Conservation (phyloP, 805 yeast genomes). For the Metschnikowia reukaufii region DNA sequence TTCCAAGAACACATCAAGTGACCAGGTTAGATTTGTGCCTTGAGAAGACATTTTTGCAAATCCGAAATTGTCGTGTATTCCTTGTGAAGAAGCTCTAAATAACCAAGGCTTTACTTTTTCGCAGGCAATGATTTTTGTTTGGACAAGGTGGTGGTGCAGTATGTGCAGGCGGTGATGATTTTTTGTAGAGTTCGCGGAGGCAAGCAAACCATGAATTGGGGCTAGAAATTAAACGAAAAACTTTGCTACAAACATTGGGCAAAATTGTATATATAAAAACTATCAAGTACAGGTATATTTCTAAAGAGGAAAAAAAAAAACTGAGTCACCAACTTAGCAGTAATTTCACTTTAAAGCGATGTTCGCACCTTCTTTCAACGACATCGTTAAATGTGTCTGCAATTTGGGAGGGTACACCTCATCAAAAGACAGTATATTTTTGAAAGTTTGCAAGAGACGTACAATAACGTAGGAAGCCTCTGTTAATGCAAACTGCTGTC, state of each 20-base stretch:
- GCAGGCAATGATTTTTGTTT: slow-evolving; percentile 7
- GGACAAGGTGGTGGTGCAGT: slow-evolving; percentile 2
- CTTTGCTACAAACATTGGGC: too few species aligned
- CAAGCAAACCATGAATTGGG: neutral
- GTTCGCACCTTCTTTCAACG: slow-evolving; percentile 18
- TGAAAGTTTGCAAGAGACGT: slow-evolving; percentile 21
- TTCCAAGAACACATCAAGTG: slow-evolving; percentile 14
- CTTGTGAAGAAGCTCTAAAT: neutral
- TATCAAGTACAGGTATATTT: neutral
- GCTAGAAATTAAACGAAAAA: too few species aligned
- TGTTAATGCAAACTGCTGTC: slow-evolving; percentile 28
- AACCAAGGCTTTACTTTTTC: slow-evolving; percentile 1
- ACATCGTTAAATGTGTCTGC: slow-evolving; percentile 20
- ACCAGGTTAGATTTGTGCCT: slow-evolving; percentile 13
- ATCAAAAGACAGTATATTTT: slow-evolving; percentile 10
- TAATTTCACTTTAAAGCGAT: slow-evolving; percentile 5
- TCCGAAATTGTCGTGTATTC: neutral
- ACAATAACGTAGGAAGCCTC: slow-evolving; percentile 23
- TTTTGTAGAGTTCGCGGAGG: neutral
- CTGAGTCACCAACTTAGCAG: neutral
- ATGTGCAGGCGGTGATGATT: slow-evolving; percentile 6
- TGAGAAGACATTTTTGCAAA: slow-evolving; percentile 1
- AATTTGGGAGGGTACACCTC: slow-evolving; percentile 16
- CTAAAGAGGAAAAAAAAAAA: neutral
- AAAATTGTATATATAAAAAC: too few species aligned